Base-by-base conservation (phyloP, 305 asterid species). In the Petunia hybrid region DNA sequence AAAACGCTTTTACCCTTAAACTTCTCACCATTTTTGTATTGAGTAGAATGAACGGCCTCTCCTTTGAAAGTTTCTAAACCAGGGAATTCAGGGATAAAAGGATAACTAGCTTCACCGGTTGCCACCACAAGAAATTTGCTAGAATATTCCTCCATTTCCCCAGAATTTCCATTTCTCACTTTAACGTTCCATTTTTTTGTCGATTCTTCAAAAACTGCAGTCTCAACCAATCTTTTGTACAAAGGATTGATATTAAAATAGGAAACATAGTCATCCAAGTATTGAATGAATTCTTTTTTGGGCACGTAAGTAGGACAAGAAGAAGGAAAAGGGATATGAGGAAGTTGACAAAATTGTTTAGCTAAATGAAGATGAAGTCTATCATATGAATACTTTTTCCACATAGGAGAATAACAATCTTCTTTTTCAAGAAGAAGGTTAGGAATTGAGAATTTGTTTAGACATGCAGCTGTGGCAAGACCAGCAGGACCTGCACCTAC, bases 401-500 rank as follows among this genome's bases (percentile, higher is more conserved):
- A 94, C 0, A 92, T 12, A 2, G 98, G 80, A 16, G 95, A 92
- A 61, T 80, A 59, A 76, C 95, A 90, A 51, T 94, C 95, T 74
- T 94, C 97, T 79, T 97, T 81, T 9, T 94, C 97, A 0, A 94
- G 85, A 56, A 94, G 31, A 8, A 79, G 84, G 89, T 89, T 83
- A 0, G 98, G 94, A 53, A 92, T 86, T 2, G 94, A 89, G 46
- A 84, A 86, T 1, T 83, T 80, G 40, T 46, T 81, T 5, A 92
- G 80, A 51, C 83, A 89, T 81, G 97, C 98, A 61, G 98, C 91
- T 22, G 91, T 82, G 1, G 97, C 91, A 0, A 94, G 86, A 39
- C 97, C 98, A 3, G 97, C 87, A 3, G 97, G 90, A 0, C 98
- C 98, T 38, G 87, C 93, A 69, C 98, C 98, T 56, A 91, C 90